A percentile compares a stretch with the other conserved stretches of the same genome.
Evolutionary conservation across 352 stramenopile species (phyloP).

Genomic region (Pythium oligandrum): DNA sequence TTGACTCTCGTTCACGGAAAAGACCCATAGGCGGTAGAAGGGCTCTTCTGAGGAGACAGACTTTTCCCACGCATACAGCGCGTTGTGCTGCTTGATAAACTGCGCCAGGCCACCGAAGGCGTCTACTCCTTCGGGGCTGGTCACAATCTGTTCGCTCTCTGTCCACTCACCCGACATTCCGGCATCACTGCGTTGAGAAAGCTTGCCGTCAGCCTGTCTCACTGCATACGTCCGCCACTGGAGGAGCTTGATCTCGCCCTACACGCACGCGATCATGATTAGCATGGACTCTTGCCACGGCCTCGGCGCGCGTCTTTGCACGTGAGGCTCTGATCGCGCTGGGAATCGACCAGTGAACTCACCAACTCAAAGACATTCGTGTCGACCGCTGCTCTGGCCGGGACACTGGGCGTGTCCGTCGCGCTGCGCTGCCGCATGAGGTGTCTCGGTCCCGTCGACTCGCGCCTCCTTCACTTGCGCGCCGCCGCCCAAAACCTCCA

Average conservation of each 20-base stretch:
- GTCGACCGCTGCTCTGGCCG: background rate
- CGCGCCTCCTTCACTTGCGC: too few relatives aligned
- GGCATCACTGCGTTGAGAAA: too few relatives aligned
- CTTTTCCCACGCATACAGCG: constrained; percentile 14
- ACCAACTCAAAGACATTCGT: constrained; percentile 22
- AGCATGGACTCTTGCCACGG: constrained; percentile 9
- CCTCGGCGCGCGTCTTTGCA: constrained; percentile 5
- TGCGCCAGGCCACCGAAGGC: constrained; percentile 4
- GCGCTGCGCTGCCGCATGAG: too few relatives aligned
- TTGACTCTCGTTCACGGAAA: constrained; percentile 12
- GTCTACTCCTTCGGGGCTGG: background rate
- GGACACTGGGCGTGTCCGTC: too few relatives aligned
- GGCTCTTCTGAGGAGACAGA: constrained; percentile 1
- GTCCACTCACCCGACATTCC: too few relatives aligned
- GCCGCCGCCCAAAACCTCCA: too few relatives aligned
- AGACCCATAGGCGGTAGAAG: constrained; percentile 8
- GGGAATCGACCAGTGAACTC: constrained; percentile 2
- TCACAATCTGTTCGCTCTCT: too few relatives aligned
- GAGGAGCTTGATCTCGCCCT: too few relatives aligned
- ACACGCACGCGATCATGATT: background rate
- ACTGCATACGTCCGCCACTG: too few relatives aligned
- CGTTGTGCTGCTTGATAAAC: constrained; percentile 1
- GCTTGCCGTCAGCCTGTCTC: too few relatives aligned
- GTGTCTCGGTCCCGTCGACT: too few relatives aligned
- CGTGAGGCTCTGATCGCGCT: constrained; percentile 5